Percentiles rank a stretch among this genome's conserved stretches.
These are phyloP conservation scores for Echites panduratus DNA, from an alignment of 257 asterid species.

Conservation along the genomic window DNA sequence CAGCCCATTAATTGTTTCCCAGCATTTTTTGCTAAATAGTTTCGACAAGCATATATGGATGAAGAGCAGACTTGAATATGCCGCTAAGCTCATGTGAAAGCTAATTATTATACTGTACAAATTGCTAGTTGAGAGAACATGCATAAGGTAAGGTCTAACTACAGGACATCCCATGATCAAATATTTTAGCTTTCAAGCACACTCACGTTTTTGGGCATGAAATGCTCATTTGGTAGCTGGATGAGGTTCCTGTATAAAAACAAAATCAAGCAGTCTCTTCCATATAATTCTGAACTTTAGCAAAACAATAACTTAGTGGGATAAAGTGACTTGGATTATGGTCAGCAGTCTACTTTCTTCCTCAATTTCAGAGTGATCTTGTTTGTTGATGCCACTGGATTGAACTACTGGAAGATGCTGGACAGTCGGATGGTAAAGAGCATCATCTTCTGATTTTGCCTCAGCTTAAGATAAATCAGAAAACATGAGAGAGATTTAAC, in stretches of 20 bases:
- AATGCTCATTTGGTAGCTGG: conserved; percentile 36
- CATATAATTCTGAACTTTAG: conserved; percentile 14
- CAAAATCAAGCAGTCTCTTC: conserved; percentile 17
- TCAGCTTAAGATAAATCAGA: conserved; percentile 26
- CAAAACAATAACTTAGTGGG: conserved; percentile 6
- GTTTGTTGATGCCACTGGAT: conserved; percentile 21
- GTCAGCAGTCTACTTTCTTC: conserved; percentile 45
- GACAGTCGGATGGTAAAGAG: conserved; percentile 28
- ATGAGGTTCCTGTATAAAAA: conserved; percentile 42
- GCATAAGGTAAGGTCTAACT: background rate
- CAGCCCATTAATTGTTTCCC: background rate
- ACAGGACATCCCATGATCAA: background rate
- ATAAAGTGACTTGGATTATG: conserved; percentile 18
- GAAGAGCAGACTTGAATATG: background rate
- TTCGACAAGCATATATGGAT: background rate
- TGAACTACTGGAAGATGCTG: conserved; percentile 32
- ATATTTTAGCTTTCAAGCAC: background rate
- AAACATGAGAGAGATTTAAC: background rate
- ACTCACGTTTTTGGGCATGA: conserved; percentile 51
- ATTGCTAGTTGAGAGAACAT: background rate
- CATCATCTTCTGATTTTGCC: conserved; percentile 33
- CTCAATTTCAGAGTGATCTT: conserved; percentile 29
- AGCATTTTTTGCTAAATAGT: background rate
- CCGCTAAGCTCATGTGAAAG: background rate
- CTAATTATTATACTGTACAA: background rate